Evolutionary conservation across 768 basidiomycete genomes (phyloP), one percentile per base, ranked within the genome.

Genomic region (Phylloporus rhodoxanthus): DNA sequence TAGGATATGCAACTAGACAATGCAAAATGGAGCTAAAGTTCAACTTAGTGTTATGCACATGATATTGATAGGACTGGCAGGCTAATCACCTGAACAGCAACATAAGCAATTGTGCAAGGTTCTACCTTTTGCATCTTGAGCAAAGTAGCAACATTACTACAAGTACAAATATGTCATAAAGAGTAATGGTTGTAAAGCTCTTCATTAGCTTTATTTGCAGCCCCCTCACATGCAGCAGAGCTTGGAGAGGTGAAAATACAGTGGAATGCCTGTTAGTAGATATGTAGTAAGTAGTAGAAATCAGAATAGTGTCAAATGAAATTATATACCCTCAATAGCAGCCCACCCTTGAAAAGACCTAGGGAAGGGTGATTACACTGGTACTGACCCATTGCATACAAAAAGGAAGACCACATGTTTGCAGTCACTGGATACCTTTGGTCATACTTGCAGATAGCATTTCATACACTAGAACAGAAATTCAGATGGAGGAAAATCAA

Each of bases 101-200:
- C 48, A 36, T 65, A 65, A 14, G 64, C 57, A 26, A 66, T 57
- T 1, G 44, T 51, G 13, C 57, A 43, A 2, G 62, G 63, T 3
- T 60, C 47, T 14, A 62, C 53, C 1, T 46, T 20, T 6, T 19
- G 43, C 54, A 58, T 52, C 14, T 40, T 43, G 10, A 56, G 8
- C 13, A 57, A 32, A 1, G 6, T n/a, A 2, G 54, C 50, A 21
- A 56, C 48, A 5, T 57, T 23, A 10, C 51, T 20, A 13, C 30
- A 45, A 9, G 61, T 52, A n/a, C 8, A 33, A 13, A 11, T 9
- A 3, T 4, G 2, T 10, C n/a, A 19, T 36, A 7, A 7, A 36
- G 15, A 2, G 30, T n/a, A n/a, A 15, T 33, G 15, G 15, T n/a
- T 15, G 15, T 33, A 6, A 7, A 3, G 33, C 3, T 3, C 29